A percentile compares a stretch with the other conserved stretches of the same genome.
phyloP scores from a whole-genome alignment of 768 basidiomycete species.

The Rhodotorula toruloides region DNA sequence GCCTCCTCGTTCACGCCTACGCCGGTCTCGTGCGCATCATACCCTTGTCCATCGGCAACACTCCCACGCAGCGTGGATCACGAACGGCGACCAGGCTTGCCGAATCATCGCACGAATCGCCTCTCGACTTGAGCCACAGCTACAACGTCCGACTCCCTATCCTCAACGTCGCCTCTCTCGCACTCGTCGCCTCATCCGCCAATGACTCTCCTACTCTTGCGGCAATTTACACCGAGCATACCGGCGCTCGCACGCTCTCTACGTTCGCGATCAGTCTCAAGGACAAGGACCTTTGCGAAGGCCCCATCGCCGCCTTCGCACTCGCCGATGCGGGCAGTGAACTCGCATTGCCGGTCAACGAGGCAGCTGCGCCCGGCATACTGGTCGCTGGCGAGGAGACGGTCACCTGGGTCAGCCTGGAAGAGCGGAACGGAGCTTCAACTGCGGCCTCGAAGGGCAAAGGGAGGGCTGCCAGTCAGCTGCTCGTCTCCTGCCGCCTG shows the following conservation, averaged over 20 bases:
- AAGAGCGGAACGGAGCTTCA: neutral
- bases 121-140: conserved; percentile 29
- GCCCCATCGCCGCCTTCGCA: conserved; percentile 4
- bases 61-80: neutral
- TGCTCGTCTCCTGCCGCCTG: conserved; percentile 1
- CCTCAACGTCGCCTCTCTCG: conserved; percentile 62
- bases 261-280: conserved; percentile 33
- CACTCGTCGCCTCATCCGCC: conserved; percentile 55
- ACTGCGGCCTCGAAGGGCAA: conserved; percentile 20
- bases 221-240: conserved; percentile 64
- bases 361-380: conserved; percentile 27
- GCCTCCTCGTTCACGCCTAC: conserved; percentile 39
- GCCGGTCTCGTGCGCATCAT: conserved; percentile 40
- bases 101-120: neutral
- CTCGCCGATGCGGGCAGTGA: conserved; percentile 38
- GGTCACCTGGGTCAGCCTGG: conserved; percentile 11
- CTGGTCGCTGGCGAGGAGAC: conserved; percentile 44
- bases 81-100: too few relatives aligned
- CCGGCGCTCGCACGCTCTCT: conserved; percentile 45
- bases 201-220: conserved; percentile 51
- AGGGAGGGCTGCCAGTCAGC: neutral
- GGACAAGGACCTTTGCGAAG: conserved; percentile 40
- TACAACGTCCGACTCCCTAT: conserved; percentile 53
- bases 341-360: conserved; percentile 26
- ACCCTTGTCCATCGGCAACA: neutral